phyloP scores from a whole-genome alignment of 345 rosid genomes.

The Syzygium aqueum region DNA sequence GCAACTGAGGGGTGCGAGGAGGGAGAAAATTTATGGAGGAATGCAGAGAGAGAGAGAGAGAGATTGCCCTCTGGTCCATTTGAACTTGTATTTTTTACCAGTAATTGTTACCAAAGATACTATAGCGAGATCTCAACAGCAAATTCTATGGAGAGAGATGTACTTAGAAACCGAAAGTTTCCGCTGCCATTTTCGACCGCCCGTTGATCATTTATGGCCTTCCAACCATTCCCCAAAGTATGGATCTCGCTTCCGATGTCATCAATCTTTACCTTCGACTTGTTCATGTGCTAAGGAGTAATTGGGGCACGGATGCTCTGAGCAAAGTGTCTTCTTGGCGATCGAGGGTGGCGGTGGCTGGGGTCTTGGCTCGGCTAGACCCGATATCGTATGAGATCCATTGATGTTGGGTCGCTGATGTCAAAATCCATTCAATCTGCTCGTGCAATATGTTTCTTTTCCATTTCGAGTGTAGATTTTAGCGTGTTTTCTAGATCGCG shows the following conservation, averaged over 20 bases:
- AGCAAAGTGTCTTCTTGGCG: not conserved
- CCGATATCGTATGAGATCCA: too few species aligned
- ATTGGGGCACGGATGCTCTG: not conserved
- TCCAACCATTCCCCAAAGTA: fast-evolving
- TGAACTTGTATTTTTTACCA: too few species aligned
- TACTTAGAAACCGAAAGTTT: not conserved
- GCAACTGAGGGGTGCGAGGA: too few species aligned
- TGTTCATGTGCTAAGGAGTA: not conserved
- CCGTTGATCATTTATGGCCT: not conserved
- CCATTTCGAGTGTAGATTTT: not conserved
- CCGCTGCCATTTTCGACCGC: not conserved
- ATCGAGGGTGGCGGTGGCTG: fast-evolving
- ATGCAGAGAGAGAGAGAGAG: too few species aligned
- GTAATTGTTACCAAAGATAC: too few species aligned
- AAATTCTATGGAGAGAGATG: not conserved
- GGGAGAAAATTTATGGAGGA: too few species aligned
- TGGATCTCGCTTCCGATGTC: not conserved
- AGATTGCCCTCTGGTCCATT: too few species aligned
- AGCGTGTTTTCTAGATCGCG: too few species aligned
- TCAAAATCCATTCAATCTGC: not conserved
- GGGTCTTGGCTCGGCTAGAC: too few species aligned
- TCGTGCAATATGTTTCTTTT: not conserved
- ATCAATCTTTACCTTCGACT: not conserved
- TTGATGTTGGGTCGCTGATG: too few species aligned
- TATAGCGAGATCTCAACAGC: too few species aligned